These are phyloP conservation scores for Begonia loranthoides DNA, from an alignment of 306 rosid genomes.

Conservation along the genomic window DNA sequence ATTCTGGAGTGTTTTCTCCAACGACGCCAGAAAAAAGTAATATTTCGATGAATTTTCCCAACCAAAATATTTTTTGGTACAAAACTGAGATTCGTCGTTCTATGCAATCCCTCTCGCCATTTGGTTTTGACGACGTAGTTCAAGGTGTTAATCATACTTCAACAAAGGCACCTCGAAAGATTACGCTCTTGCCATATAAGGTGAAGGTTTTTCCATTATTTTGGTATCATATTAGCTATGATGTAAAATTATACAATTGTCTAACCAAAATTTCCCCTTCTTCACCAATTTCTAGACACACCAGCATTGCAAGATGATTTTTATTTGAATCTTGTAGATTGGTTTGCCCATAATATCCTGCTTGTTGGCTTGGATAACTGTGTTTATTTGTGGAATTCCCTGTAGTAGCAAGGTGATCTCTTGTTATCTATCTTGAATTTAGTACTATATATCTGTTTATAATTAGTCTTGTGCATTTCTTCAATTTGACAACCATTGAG, in stretches of 20 bases:
- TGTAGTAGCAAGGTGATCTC: slow-evolving; percentile 81
- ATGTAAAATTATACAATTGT: not conserved
- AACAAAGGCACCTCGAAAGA: slow-evolving; percentile 74
- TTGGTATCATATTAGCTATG: too few species aligned
- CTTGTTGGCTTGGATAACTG: slow-evolving; percentile 94
- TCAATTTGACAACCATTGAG: not conserved
- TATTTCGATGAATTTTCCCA: slow-evolving; percentile 36
- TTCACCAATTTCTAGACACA: slow-evolving; percentile 73
- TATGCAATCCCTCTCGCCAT: slow-evolving; percentile 73
- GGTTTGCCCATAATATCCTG: slow-evolving; percentile 89
- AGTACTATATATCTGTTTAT: too few species aligned
- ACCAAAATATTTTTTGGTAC: slow-evolving; percentile 78
- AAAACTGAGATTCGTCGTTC: slow-evolving; percentile 79
- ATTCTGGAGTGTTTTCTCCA: slow-evolving; percentile 42
- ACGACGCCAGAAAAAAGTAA: slow-evolving; percentile 52
- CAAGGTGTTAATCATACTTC: slow-evolving; percentile 57
- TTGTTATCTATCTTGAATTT: not conserved
- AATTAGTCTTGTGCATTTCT: too few species aligned
- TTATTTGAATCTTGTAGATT: slow-evolving; percentile 91
- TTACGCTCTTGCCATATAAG: slow-evolving; percentile 91
- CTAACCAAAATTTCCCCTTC: not conserved
- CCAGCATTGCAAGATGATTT: slow-evolving; percentile 97
- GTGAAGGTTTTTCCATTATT: slow-evolving; percentile 14
- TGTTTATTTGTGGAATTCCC: slow-evolving; percentile 98
- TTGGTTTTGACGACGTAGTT: slow-evolving; percentile 50